These are phyloP conservation scores for Lojkania enalia DNA, from an alignment of 2,329 filamentous ascomycete genomes.

Conservation along the genomic window DNA sequence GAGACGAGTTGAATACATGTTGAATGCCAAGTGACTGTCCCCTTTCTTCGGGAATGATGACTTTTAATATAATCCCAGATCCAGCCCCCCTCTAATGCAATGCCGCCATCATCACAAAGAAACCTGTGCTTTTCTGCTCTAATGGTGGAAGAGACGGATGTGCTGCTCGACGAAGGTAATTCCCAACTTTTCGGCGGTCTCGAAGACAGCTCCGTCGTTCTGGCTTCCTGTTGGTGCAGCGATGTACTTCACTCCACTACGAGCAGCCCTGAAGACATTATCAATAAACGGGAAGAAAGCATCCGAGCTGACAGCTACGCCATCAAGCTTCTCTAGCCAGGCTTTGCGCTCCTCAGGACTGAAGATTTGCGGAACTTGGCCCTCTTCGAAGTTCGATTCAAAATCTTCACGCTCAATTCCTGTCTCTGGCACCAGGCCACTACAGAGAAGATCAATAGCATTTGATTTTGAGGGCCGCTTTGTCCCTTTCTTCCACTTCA, in stretches of 20 bases:
- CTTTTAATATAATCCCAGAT: too few species aligned
- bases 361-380: constrained; percentile 73
- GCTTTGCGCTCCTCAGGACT: constrained; percentile 79
- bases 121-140: constrained; percentile 37
- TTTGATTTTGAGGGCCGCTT: constrained; percentile 98
- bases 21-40: too few species aligned
- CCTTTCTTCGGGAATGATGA: too few species aligned
- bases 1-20: too few species aligned
- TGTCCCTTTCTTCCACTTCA: constrained; percentile 97
- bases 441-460: constrained; percentile 92
- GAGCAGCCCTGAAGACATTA: constrained; percentile 89
- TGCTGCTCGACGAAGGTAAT: constrained; percentile 97
- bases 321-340: constrained; percentile 80
- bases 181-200: constrained; percentile 86
- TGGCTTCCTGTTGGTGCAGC: constrained; percentile 90
- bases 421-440: constrained; percentile 80
- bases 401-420: constrained; percentile 85
- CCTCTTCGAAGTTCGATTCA: constrained; percentile 83
- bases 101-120: not conserved
- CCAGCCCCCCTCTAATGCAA: too few species aligned
- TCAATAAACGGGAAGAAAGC: constrained; percentile 99
- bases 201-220: constrained; percentile 79
- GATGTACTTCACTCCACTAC: constrained; percentile 93
- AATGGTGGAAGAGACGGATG: constrained; percentile 93
- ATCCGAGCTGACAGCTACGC: constrained; percentile 88